Conservation (phyloP, 305 asterid species). For the Petunia hybrid region DNA sequence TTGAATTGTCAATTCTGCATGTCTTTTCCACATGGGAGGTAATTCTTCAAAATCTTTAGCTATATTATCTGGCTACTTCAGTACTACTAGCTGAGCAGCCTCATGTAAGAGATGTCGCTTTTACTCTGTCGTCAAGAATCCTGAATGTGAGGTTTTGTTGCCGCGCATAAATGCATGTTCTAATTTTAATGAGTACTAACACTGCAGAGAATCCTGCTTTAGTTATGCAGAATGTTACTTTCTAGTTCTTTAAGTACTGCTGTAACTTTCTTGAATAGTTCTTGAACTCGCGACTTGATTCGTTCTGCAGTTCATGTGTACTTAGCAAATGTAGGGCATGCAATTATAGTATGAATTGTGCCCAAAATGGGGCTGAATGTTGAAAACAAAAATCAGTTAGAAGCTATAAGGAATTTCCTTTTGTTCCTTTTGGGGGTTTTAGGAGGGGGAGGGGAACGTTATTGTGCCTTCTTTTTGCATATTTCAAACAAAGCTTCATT, state of each 20-base stretch:
- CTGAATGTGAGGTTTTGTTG: neutral
- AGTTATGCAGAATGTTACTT: neutral
- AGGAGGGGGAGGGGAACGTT: neutral
- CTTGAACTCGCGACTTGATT: neutral
- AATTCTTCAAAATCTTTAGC: neutral
- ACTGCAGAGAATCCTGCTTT: neutral
- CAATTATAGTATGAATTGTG: neutral
- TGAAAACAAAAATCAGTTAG: neutral
- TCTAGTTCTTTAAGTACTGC: neutral
- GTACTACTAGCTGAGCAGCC: too few species aligned
- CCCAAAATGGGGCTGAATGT: neutral
- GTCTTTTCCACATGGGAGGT: too few species aligned
- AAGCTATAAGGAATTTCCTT: neutral
- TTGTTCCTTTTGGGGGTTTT: neutral
- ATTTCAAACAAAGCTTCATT: neutral
- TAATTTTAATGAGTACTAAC: neutral
- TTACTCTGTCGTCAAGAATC: neutral
- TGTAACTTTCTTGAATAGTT: neutral
- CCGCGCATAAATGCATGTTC: neutral
- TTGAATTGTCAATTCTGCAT: slow-evolving; percentile 7
- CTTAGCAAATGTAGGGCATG: neutral
- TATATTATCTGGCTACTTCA: neutral
- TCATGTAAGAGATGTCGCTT: neutral
- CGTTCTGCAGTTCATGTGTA: neutral
- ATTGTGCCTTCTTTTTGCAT: neutral